phyloP scores from a whole-genome alignment of 164 flowering plant genomes.

The Liquidambar formosana region DNA sequence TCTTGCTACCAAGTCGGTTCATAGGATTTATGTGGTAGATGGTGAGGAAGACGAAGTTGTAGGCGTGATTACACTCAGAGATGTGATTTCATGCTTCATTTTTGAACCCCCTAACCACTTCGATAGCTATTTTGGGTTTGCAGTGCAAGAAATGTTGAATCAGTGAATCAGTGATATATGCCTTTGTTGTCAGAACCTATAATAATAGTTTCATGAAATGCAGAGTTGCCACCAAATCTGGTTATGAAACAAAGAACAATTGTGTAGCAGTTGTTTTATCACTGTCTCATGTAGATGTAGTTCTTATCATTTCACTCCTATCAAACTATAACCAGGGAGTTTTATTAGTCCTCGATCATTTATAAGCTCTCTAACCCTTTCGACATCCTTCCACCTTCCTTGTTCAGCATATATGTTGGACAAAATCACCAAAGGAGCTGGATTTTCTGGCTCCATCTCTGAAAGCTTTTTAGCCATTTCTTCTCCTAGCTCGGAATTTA shows the following conservation, averaged over 20 bases:
- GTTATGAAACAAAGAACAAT: not conserved
- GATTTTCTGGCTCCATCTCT: conserved; percentile 58
- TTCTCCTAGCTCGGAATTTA: conserved; percentile 54
- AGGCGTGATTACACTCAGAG: conserved; percentile 88
- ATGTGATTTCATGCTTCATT: conserved; percentile 90
- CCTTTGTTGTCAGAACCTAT: conserved; percentile 3
- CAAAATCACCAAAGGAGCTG: conserved; percentile 55
- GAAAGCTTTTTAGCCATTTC: conserved; percentile 53
- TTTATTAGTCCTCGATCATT: conserved; percentile 45
- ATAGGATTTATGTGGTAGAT: conserved; percentile 68
- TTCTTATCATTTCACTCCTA: conserved; percentile 20
- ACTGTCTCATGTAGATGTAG: not conserved
- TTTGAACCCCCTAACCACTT: conserved; percentile 77
- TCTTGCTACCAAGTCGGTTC: conserved; percentile 66
- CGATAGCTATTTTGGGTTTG: conserved; percentile 52
- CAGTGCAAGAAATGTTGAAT: conserved; percentile 54
- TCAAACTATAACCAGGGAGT: conserved; percentile 48
- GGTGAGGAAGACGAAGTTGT: conserved; percentile 42
- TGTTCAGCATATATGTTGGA: conserved; percentile 64
- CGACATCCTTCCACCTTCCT: conserved; percentile 69
- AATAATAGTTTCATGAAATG: conserved; percentile 7
- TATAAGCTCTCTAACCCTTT: conserved; percentile 53
- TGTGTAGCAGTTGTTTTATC: not conserved
- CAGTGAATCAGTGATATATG: too few relatives aligned
- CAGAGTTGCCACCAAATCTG: not conserved